A percentile compares a stretch with the other conserved stretches of the same genome.
These are phyloP conservation scores for Fomitopsis pulvina DNA, from an alignment of 768 basidiomycete genomes.

Conservation along the genomic window DNA sequence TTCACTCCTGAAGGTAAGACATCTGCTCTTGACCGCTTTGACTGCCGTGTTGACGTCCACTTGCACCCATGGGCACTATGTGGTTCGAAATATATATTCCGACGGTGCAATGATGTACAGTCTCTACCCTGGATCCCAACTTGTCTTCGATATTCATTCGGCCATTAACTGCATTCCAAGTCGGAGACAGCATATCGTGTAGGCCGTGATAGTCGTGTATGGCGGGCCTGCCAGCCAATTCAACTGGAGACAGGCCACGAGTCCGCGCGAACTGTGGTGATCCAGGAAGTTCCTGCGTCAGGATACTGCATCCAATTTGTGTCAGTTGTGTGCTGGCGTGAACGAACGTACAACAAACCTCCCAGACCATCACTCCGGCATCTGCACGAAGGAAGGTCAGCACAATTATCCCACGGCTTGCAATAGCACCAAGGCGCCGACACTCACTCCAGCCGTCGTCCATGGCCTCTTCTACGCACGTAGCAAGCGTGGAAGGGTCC, in stretches of 20 bases:
- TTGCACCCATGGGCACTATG: too few relatives aligned
- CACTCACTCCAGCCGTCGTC: slow-evolving; percentile 61
- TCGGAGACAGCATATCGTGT: too few relatives aligned
- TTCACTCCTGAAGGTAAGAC: too few relatives aligned
- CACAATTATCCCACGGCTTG: neutral
- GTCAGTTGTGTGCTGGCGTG: neutral
- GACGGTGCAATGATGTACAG: too few relatives aligned
- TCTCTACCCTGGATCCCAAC: too few relatives aligned
- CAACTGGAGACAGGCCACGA: slow-evolving; percentile 27
- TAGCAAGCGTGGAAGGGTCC: slow-evolving; percentile 44
- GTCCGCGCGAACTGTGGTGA: slow-evolving; percentile 28
- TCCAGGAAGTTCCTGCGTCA: slow-evolving; percentile 32
- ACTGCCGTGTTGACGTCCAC: too few relatives aligned
- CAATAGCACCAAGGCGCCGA: neutral
- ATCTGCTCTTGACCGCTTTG: too few relatives aligned
- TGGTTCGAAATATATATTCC: too few relatives aligned
- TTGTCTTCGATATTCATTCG: too few relatives aligned
- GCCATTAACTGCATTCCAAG: too few relatives aligned
- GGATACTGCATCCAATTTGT: slow-evolving; percentile 27
- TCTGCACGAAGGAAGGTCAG: slow-evolving; percentile 15
- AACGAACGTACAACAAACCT: slow-evolving; percentile 19
- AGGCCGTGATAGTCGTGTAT: too few relatives aligned
- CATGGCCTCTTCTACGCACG: slow-evolving; percentile 56
- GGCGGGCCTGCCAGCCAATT: neutral
- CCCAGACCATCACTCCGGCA: slow-evolving; percentile 35